Base-by-base conservation (phyloP, 164 flowering plant species). In the Amborella trichopoda region DNA sequence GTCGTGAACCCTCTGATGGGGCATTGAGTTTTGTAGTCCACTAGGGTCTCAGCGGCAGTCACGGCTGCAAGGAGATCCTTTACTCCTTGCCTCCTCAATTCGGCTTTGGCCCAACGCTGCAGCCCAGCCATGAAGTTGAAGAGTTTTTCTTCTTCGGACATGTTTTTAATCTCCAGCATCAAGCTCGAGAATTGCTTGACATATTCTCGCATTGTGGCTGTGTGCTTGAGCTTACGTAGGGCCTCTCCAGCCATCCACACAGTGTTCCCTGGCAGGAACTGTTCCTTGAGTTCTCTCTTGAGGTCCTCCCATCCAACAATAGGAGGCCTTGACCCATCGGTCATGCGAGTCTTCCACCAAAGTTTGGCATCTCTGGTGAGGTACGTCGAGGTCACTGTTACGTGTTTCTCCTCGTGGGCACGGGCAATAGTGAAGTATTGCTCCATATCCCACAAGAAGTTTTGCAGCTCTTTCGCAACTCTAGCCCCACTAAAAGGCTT, bases 151-250 rank as follows among this genome's bases (percentile, higher is more conserved):
- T 55, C 65, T 19, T 26, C 0, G 52, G n/a, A 52, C 62, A 61
- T 65, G 44, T 61, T 49, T 14, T 52, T 32, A 6, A 65, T 49
- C 2, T 65, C 48, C 21, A 65, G 6, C 48, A 60, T 2, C 18
- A 55, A 30, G 0, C 51, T 46, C n/a, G 26, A 28, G 26, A 61
- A 56, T 2, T 39, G 28, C 21, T 56, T 53, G 2, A 56, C 45
- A 27, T 56, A 61, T 0, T 61, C 59, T 0, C 46, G 21, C 14
- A 56, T 26, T 0, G 19, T 11, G 1, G 42, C 50, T 0, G 21
- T 44, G 1, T 52, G 51, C 23, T 23, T 51, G 6, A 59, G 24
- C 1, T 36, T 36, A 6, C 46, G 34, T 17, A 59, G 20, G 1
- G 23, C 5, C 0, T 59, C 53, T 1, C 49, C 8, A 2, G 68